Base-by-base conservation (phyloP, 2,329 filamentous ascomycete genomes). In the Fusarium sp. region DNA sequence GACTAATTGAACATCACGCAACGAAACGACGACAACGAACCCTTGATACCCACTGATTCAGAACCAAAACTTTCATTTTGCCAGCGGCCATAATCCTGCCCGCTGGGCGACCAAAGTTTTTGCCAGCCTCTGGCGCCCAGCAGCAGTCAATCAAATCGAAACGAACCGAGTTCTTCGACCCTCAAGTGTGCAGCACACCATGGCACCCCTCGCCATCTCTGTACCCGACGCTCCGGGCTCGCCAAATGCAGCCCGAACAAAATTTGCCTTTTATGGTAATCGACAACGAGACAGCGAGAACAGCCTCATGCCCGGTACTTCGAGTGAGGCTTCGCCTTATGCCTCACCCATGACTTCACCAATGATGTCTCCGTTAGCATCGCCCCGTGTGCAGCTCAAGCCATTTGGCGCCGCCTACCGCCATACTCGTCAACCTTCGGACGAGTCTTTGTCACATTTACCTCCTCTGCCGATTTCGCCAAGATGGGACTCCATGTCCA, bases 401-500 rank as follows among this genome's bases (percentile, higher is more conserved):
- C 74, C 73, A 30, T 74, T 72, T 66, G 73, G 72, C 29, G 56
- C 62, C 30, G 66, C 69, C 22, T 70, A 73, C 65, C 52, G 69
- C 27, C 73, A 72, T 63, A 44, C 49, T 47, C 70, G 59, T 30
- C 67, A 65, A 48, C 65, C 67, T 5, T 76, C 73, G 5, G 64
- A 72, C 46, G 69, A 76, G 32, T 69, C 67, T 40, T 59, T 75
- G 43, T 74, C 75, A 38, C 77, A 79, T 53, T 68, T 78, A 16
- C 79, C 81, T 46, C 75, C 80, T 29, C 63, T 80, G 47, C 79
- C 81, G 45, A 69, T 80, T 27, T 81, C 79, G 20, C 80, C 80
- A 58, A 78, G 85, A 69, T 87, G 85, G 85, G 85, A 86, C 67
- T 79, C 78, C 27, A 67, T 78, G 40, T 72, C 76, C 12, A 74